Evolutionary conservation across 2,329 filamentous ascomycete genomes (phyloP).

Genomic region (Nectriaceae sp.): DNA sequence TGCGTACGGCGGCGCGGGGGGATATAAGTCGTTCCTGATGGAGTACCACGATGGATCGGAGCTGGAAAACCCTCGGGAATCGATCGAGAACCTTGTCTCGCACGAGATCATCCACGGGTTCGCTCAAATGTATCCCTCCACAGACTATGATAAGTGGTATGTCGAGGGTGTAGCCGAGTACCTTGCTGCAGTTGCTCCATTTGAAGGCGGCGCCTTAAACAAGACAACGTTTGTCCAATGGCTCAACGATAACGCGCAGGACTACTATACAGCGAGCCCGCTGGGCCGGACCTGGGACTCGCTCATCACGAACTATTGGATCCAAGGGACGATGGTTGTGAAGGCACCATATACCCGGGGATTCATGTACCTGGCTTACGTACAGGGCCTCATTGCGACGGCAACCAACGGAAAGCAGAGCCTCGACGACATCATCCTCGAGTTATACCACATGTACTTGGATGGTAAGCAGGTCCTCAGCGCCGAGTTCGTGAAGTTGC

Average conservation of each 20-base stretch:
- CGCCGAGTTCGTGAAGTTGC: background rate
- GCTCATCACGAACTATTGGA: background rate
- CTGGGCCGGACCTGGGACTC: background rate
- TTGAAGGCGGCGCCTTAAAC: background rate
- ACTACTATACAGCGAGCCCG: background rate
- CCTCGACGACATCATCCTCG: background rate
- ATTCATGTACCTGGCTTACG: background rate
- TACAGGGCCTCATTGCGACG: background rate
- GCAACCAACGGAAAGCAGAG: background rate
- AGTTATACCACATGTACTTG: background rate
- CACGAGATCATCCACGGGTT: background rate
- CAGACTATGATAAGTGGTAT: background rate
- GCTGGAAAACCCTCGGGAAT: background rate
- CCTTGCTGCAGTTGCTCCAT: background rate
- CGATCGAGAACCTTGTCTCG: background rate
- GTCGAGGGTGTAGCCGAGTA: background rate
- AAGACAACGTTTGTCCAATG: background rate
- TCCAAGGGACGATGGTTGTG: background rate
- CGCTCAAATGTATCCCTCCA: background rate
- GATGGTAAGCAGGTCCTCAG: background rate
- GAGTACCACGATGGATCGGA: background rate
- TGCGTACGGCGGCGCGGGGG: background rate
- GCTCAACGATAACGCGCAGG: background rate
- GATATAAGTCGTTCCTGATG: background rate
- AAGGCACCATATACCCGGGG: background rate